Percentiles rank a stretch among this genome's conserved stretches.
Evolutionary conservation across 768 basidiomycete species (phyloP).

Genomic region (Chlorophyllum brunneum): DNA sequence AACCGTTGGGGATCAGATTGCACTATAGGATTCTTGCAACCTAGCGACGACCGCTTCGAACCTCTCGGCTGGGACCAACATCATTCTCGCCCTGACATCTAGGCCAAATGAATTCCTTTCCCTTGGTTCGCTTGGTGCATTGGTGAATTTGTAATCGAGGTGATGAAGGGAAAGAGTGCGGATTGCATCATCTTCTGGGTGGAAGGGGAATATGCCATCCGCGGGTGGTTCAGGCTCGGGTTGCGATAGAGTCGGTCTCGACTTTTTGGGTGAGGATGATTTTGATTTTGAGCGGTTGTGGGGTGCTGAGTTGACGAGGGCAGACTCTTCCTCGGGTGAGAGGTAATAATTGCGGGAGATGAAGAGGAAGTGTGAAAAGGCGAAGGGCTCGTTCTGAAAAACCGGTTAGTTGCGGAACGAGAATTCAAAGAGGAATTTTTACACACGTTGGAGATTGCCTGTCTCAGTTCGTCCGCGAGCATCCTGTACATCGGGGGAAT

Average conservation of each 20-base stretch:
- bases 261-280: conserved; percentile 22
- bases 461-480: conserved; percentile 79
- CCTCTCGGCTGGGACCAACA: conserved; percentile 44
- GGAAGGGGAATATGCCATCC: conserved; percentile 69
- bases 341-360: conserved; percentile 79
- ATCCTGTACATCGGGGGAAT: conserved; percentile 91
- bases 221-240: conserved; percentile 22
- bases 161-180: conserved; percentile 50
- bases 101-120: conserved; percentile 69
- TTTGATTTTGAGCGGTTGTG: conserved; percentile 37
- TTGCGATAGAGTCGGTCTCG: conserved; percentile 15
- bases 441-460: conserved; percentile 63
- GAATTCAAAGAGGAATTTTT: neutral
- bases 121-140: conserved; percentile 41
- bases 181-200: conserved; percentile 82
- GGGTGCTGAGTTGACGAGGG: conserved; percentile 39
- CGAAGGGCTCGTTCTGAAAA: conserved; percentile 53
- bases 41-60: conserved; percentile 4
- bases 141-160: conserved; percentile 49
- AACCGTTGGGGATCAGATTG: neutral
- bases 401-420: neutral
- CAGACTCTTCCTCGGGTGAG: conserved; percentile 62
- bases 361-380: conserved; percentile 71
- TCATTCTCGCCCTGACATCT: conserved; percentile 64
- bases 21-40: conserved; percentile 7